A percentile compares a stretch with the other conserved stretches of the same genome.
phyloP scores from a whole-genome alignment of 169 alveolate species.

The Babesia sp. region DNA sequence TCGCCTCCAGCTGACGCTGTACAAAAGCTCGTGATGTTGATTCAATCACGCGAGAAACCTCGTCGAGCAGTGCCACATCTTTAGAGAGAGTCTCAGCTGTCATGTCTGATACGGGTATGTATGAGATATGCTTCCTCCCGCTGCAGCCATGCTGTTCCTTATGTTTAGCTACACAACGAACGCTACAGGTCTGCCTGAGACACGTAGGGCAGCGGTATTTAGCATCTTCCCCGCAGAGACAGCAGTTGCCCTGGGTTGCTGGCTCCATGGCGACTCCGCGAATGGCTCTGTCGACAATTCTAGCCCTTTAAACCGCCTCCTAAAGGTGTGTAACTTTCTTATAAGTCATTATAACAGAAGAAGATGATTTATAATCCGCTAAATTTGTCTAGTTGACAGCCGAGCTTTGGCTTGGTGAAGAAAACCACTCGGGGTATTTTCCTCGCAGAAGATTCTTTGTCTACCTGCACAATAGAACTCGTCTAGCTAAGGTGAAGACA shows the following conservation, averaged over 20 bases:
- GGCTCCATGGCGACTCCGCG: neutral
- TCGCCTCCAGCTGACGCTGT: conserved; percentile 24
- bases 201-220: conserved; percentile 65
- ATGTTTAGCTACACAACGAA: conserved; percentile 38
- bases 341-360: neutral
- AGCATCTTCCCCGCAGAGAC: conserved; percentile 33
- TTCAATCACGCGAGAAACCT: conserved; percentile 31
- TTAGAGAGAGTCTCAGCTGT: conserved; percentile 16
- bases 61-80: conserved; percentile 42
- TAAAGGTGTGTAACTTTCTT: neutral
- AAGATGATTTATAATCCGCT: neutral
- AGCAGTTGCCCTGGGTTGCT: neutral
- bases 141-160: conserved; percentile 14
- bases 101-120: conserved; percentile 42
- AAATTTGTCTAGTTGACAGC: no score
- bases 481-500: neutral
- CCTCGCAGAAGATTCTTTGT: neutral
- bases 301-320: neutral
- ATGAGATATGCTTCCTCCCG: conserved; percentile 5
- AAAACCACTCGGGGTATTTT: neutral
- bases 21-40: conserved; percentile 60
- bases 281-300: neutral
- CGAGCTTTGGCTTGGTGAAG: no score
- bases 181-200: conserved; percentile 29
- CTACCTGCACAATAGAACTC: neutral